Conservation (phyloP, 768 basidiomycete genomes). For the Rhodotorula taiwanensis region DNA sequence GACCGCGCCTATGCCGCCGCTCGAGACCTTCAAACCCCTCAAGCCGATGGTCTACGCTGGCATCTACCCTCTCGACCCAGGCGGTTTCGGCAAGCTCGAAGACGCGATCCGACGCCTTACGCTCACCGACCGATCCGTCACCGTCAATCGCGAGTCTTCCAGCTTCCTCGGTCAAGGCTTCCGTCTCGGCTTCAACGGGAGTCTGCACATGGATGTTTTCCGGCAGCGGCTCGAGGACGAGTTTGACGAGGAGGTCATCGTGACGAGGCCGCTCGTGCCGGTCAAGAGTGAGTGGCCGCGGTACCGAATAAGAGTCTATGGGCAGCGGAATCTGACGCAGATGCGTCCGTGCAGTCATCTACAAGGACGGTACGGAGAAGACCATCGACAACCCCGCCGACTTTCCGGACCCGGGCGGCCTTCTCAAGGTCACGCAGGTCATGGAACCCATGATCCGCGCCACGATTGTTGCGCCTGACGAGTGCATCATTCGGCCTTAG, state of each 20-base stretch:
- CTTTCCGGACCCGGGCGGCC: constrained; percentile 76
- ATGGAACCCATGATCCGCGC: constrained; percentile 91
- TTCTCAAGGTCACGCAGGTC: constrained; percentile 57
- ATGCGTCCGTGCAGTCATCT: constrained; percentile 57
- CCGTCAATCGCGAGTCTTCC: constrained; percentile 83
- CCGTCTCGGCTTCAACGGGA: constrained; percentile 88
- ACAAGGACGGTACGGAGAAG: constrained; percentile 57
- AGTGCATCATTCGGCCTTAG: constrained; percentile 48
- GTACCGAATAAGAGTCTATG: too few relatives aligned
- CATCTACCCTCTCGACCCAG: constrained; percentile 83
- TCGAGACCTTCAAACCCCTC: constrained; percentile 83
- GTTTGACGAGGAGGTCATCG: constrained; percentile 80
- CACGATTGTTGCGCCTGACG: constrained; percentile 88
- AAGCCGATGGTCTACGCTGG: constrained; percentile 84
- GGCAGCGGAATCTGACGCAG: neutral
- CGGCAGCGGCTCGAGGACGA: constrained; percentile 95
- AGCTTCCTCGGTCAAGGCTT: constrained; percentile 91
- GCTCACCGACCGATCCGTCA: constrained; percentile 79
- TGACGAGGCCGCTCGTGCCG: constrained; percentile 93
- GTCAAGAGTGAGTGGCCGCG: constrained; percentile 60
- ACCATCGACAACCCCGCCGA: constrained; percentile 85
- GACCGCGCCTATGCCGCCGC: constrained; percentile 66
- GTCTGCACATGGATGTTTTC: constrained; percentile 93
- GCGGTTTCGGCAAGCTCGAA: constrained; percentile 86
- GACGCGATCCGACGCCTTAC: constrained; percentile 86